Evolutionary conservation across 306 rosid species (phyloP).

Genomic region (Ziziphus jujuba): DNA sequence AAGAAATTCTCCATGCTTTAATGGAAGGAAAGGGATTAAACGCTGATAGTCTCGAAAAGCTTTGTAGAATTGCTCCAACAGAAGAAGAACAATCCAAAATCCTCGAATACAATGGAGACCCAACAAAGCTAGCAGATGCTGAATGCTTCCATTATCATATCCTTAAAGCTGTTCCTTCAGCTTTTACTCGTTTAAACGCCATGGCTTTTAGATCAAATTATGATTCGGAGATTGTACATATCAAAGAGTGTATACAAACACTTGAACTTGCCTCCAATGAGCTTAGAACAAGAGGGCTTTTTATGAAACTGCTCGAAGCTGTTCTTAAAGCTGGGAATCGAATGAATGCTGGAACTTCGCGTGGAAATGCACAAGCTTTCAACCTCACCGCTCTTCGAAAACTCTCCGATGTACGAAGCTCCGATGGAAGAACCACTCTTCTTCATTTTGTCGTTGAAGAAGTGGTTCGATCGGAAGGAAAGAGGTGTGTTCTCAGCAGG

Average conservation of each 20-base stretch:
- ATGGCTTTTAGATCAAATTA: constrained; percentile 70
- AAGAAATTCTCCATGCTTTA: constrained; percentile 63
- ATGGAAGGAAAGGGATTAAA: constrained; percentile 71
- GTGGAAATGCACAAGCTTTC: constrained; percentile 97
- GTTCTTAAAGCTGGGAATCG: constrained; percentile 93
- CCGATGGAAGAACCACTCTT: constrained; percentile 82
- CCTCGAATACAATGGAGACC: constrained; percentile 60
- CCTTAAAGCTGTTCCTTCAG: constrained; percentile 76
- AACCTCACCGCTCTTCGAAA: constrained; percentile 74
- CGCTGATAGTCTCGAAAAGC: constrained; percentile 74
- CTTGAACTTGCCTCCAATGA: constrained; percentile 82
- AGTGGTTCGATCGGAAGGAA: constrained; percentile 91
- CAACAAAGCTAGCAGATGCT: constrained; percentile 65
- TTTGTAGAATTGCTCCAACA: constrained; percentile 62
- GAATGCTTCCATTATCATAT: constrained; percentile 75
- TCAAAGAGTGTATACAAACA: constrained; percentile 57
- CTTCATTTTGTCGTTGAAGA: constrained; percentile 95
- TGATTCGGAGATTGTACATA: constrained; percentile 47
- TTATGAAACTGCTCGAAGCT: constrained; percentile 88
- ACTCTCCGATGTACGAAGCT: constrained; percentile 85
- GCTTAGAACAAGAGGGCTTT: constrained; percentile 71
- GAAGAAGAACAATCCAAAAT: constrained; percentile 69
- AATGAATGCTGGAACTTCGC: constrained; percentile 87
- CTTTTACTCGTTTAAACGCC: constrained; percentile 70
- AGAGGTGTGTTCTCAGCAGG: constrained; percentile 59